phyloP scores from a whole-genome alignment of 768 basidiomycete species.

The Pholiota microspora region DNA sequence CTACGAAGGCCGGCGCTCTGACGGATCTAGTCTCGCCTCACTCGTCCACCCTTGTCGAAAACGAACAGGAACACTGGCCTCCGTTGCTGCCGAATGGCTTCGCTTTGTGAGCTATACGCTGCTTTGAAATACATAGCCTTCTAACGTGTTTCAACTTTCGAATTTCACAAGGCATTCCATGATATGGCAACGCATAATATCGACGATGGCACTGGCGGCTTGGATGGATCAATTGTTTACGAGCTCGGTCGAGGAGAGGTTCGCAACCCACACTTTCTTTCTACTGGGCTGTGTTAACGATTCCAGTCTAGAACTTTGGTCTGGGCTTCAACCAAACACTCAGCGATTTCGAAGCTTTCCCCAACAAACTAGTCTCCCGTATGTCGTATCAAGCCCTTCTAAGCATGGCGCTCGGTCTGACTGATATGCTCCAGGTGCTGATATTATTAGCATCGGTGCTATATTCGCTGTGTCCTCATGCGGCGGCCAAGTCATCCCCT shows the following conservation, averaged over 20 bases:
- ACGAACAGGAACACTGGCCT: slow-evolving; percentile 26
- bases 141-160: neutral
- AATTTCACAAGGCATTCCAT: slow-evolving; percentile 41
- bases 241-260: slow-evolving; percentile 43
- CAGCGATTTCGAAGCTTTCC: slow-evolving; percentile 38
- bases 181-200: slow-evolving; percentile 48
- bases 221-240: slow-evolving; percentile 49
- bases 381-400: slow-evolving; percentile 46
- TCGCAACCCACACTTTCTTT: slow-evolving; percentile 10
- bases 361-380: slow-evolving; percentile 45
- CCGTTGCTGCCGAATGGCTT: slow-evolving; percentile 34
- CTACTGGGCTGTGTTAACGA: neutral
- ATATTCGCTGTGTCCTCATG: slow-evolving; percentile 48
- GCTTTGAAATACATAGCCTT: no score
- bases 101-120: slow-evolving; percentile 27
- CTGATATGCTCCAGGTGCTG: slow-evolving; percentile 34
- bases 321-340: slow-evolving; percentile 42
- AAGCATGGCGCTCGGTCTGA: neutral
- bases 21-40: slow-evolving; percentile 30
- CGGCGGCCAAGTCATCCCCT: slow-evolving; percentile 59
- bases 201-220: slow-evolving; percentile 44
- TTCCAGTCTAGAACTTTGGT: slow-evolving; percentile 40
- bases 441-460: slow-evolving; percentile 53
- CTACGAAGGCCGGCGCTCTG: slow-evolving; percentile 30
- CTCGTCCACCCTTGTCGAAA: slow-evolving; percentile 32